Evolutionary conservation across 306 rosid species (phyloP), one percentile per base, ranked within the genome.

Genomic region (Acmispon strigosus): DNA sequence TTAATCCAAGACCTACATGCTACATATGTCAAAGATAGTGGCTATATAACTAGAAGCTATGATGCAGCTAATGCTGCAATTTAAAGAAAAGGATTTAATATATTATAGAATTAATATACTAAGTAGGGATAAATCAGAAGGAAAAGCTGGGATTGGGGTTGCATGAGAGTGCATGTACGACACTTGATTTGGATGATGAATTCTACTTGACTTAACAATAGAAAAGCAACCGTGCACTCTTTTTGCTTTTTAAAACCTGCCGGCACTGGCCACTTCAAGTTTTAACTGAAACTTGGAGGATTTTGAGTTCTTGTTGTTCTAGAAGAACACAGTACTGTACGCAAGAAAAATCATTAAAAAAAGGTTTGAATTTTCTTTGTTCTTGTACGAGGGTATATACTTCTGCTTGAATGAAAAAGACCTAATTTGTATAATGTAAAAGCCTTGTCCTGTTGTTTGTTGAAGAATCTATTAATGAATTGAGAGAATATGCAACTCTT

Each of bases 21-120:
- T 43, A 39, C 6, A 13, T 53, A 13, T 18, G 77, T 78, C 82
- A 63, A 70, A 71, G 17, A 44, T 56, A 55, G 73, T 36, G 82
- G 73, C 62, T n/a, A n/a, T 53, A 62, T 16, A 24, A 36, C 52
- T 53, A 29, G 56, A 61, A 32, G 43, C 41, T 43, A 70, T 62
- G 62, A 55, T 63, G 58, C 61, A 54, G 45, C 5, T 68, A 62
- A 78, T 62, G 55, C 69, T 56, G 62, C 48, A 62, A 55, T 48
- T 22, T 22, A 43, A 47, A 78, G 77, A 54, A 70, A 70, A 78
- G 22, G 44, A 5, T 7, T 1, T 17, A 7, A n/a, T n/a, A 54
- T 53, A 54, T 1, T 32, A 52, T 15, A 51, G 4, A 50, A 19
- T 57, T 49, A 59, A 29, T 37, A 37, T 13, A 61, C 13, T 43